These are phyloP conservation scores for Ophiostoma sp. DNA, from an alignment of 2,329 filamentous ascomycete species.

Conservation along the genomic window DNA sequence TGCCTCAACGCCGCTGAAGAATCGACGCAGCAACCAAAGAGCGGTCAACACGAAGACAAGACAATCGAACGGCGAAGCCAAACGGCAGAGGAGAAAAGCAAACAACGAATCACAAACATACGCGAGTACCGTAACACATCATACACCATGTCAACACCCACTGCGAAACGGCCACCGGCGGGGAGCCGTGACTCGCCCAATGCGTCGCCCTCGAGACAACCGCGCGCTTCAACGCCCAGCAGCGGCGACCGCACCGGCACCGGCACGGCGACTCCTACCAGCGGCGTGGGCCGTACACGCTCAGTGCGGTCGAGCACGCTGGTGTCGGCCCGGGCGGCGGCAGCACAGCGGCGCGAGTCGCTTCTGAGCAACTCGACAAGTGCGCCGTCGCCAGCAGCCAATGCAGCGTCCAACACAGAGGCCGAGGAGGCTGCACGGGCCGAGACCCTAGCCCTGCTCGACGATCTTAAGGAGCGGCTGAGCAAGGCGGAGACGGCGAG, in stretches of 20 bases:
- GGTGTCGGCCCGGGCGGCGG: conserved; percentile 66
- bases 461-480: conserved; percentile 81
- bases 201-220: conserved; percentile 43
- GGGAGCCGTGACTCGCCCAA: conserved; percentile 42
- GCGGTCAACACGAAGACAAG: conserved; percentile 18
- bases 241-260: conserved; percentile 23
- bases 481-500: conserved; percentile 75
- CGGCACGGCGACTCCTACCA: conserved; percentile 44
- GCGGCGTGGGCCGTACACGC: conserved; percentile 55
- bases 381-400: background rate
- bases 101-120: background rate
- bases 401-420: conserved; percentile 36
- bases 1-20: conserved; percentile 17
- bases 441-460: conserved; percentile 74
- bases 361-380: conserved; percentile 40
- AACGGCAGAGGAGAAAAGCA: background rate
- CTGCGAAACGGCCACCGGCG: conserved; percentile 54
- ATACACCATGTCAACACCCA: conserved; percentile 51
- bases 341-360: conserved; percentile 56
- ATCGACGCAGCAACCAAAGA: conserved; percentile 1
- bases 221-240: conserved; percentile 50
- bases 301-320: conserved; percentile 66
- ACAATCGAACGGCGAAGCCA: background rate
- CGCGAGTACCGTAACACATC: background rate
- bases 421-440: conserved; percentile 73